These are phyloP conservation scores for Bocquillonia castaneifolia DNA, from an alignment of 441 rosid species.

Conservation along the genomic window DNA sequence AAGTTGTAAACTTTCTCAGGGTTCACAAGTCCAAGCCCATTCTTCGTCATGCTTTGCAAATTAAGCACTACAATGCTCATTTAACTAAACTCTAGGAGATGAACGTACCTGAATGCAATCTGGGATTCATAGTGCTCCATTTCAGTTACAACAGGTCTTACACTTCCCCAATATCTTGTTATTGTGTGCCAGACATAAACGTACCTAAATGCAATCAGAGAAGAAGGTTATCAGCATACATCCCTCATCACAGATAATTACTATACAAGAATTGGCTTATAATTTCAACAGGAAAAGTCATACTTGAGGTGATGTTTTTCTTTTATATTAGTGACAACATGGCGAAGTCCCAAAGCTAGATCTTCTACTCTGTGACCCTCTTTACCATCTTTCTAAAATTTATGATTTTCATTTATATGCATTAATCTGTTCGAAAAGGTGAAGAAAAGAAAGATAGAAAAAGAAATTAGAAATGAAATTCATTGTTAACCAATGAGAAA, in stretches of 20 bases:
- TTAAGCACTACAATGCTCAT: slow-evolving; percentile 41
- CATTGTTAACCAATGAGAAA: slow-evolving; percentile 8
- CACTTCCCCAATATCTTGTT: slow-evolving; percentile 78
- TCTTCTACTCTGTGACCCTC: slow-evolving; percentile 50
- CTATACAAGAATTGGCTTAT: background rate
- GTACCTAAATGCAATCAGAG: slow-evolving; percentile 30
- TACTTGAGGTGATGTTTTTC: slow-evolving; percentile 38
- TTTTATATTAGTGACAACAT: slow-evolving; percentile 41
- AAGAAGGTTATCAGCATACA: background rate
- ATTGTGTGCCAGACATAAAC: slow-evolving; percentile 66
- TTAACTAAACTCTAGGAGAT: slow-evolving; percentile 51
- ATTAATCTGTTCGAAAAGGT: slow-evolving; percentile 57
- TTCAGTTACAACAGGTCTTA: slow-evolving; percentile 37
- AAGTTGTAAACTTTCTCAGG: slow-evolving; percentile 52
- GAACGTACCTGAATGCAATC: slow-evolving; percentile 44
- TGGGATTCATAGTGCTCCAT: slow-evolving; percentile 56
- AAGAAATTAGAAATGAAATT: background rate
- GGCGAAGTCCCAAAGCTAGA: slow-evolving; percentile 46
- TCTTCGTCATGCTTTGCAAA: slow-evolving; percentile 37
- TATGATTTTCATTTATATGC: slow-evolving; percentile 53
- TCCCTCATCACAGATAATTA: background rate
- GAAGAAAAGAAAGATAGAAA: slow-evolving; percentile 20
- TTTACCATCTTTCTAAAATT: slow-evolving; percentile 54
- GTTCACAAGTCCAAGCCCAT: slow-evolving; percentile 60
- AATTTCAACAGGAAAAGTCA: background rate